A percentile compares a stretch with the other conserved stretches of the same genome.
These are phyloP conservation scores for Ceriops zippeliana DNA, from an alignment of 345 rosid genomes.

Conservation along the genomic window DNA sequence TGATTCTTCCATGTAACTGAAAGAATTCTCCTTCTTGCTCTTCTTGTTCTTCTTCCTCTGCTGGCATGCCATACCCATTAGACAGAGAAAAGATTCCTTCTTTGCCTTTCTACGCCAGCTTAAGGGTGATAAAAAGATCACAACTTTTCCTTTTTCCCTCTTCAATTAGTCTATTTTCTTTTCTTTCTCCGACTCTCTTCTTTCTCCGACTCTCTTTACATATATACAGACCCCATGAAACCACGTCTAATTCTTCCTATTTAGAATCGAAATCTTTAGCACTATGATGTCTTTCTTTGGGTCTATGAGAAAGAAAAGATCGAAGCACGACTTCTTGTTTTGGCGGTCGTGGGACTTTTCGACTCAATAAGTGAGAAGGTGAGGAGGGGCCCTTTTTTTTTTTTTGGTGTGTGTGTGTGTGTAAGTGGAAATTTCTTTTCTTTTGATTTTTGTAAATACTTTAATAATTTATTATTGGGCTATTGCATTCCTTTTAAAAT, in stretches of 20 bases:
- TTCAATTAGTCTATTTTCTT: constrained; percentile 10
- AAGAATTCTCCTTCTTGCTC: constrained; percentile 20
- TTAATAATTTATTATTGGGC: too few species aligned
- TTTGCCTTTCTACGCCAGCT: constrained; percentile 13
- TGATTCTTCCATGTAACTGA: constrained; percentile 20
- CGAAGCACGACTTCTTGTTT: not conserved
- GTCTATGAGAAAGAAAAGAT: not conserved
- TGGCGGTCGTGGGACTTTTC: constrained; percentile 37
- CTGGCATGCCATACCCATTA: constrained; percentile 26
- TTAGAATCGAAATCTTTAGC: not conserved
- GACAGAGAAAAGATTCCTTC: constrained; percentile 24
- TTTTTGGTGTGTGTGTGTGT: not conserved
- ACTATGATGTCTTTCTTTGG: not conserved
- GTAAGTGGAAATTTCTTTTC: not conserved
- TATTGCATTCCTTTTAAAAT: too few species aligned
- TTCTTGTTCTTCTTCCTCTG: constrained; percentile 1
- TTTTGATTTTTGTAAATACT: not conserved
- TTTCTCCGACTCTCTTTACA: not conserved
- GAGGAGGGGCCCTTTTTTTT: not conserved
- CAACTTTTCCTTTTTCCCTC: not conserved
- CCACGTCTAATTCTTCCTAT: not conserved
- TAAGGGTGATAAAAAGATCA: not conserved
- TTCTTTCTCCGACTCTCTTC: not conserved
- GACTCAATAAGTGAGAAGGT: not conserved
- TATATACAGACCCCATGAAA: not conserved